These are phyloP conservation scores for Cyclocybe cylindracea DNA, from an alignment of 768 basidiomycete species.

Conservation along the genomic window DNA sequence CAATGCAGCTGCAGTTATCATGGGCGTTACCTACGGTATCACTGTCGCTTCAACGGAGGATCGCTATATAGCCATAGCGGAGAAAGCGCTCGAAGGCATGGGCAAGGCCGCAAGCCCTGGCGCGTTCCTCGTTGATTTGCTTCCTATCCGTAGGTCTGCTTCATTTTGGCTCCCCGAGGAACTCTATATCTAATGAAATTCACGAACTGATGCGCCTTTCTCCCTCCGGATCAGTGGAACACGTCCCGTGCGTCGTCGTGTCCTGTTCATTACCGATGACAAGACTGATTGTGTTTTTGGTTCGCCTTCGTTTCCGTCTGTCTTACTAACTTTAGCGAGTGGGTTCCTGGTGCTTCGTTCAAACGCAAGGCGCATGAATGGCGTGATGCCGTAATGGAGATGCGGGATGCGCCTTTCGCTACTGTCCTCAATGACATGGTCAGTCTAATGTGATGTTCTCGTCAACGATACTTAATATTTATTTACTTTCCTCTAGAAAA, in stretches of 20 bases:
- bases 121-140: constrained; percentile 46
- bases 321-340: constrained; percentile 28
- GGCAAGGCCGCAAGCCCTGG: constrained; percentile 51
- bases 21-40: constrained; percentile 56
- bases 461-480: background rate
- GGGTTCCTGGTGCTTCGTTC: constrained; percentile 54
- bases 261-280: background rate
- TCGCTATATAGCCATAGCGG: constrained; percentile 50
- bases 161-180: constrained; percentile 23
- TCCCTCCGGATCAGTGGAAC: constrained; percentile 40
- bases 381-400: constrained; percentile 46
- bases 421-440: constrained; percentile 40
- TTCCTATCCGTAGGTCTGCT: constrained; percentile 24
- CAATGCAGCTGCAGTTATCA: constrained; percentile 52
- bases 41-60: constrained; percentile 42
- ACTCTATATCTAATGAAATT: constrained; percentile 11
- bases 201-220: constrained; percentile 23
- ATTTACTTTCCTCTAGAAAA: constrained; percentile 19
- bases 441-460: constrained; percentile 3
- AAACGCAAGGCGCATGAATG: constrained; percentile 51
- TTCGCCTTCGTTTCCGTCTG: background rate
- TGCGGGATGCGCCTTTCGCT: constrained; percentile 46
- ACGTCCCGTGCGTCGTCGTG: constrained; percentile 40
- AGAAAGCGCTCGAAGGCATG: constrained; percentile 52
- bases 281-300: background rate